Evolutionary conservation across 805 yeast species (phyloP).

Genomic region (Debaryomyces castellii): DNA sequence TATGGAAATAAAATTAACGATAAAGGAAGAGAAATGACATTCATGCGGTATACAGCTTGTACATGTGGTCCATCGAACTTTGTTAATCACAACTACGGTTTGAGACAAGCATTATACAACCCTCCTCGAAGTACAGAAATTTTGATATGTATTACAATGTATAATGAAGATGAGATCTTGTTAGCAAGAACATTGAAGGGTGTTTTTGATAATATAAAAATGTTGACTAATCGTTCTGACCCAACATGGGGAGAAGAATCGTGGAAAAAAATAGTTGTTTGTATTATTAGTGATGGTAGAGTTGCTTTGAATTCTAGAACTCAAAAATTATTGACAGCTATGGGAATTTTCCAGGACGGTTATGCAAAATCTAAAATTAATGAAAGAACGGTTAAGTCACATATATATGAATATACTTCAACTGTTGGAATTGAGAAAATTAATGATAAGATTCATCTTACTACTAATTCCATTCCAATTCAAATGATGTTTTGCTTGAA

Average conservation of each 20-base stretch:
- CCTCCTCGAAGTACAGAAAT: slow-evolving; percentile 83
- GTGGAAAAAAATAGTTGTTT: slow-evolving; percentile 92
- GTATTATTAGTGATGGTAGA: slow-evolving; percentile 91
- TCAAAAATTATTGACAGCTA: slow-evolving; percentile 74
- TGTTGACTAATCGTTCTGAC: slow-evolving; percentile 63
- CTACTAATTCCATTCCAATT: slow-evolving; percentile 71
- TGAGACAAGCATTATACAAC: slow-evolving; percentile 77
- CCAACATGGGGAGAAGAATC: slow-evolving; percentile 92
- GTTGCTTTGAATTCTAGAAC: slow-evolving; percentile 77
- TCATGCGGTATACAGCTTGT: slow-evolving; percentile 91
- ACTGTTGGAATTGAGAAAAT: slow-evolving; percentile 80
- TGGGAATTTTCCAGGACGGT: slow-evolving; percentile 94
- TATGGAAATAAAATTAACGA: slow-evolving; percentile 34
- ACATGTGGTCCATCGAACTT: slow-evolving; percentile 88
- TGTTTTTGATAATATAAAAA: slow-evolving; percentile 80
- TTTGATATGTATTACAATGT: slow-evolving; percentile 83
- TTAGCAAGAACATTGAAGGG: slow-evolving; percentile 88
- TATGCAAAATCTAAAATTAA: slow-evolving; percentile 91
- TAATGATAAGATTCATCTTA: slow-evolving; percentile 63
- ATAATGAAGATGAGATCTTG: slow-evolving; percentile 82
- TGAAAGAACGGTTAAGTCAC: slow-evolving; percentile 77
- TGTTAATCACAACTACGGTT: slow-evolving; percentile 59
- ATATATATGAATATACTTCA: slow-evolving; percentile 90
- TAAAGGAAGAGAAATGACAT: slow-evolving; percentile 62
- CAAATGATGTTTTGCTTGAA: slow-evolving; percentile 88